Base-by-base conservation (phyloP, 805 yeast genomes). In the Metschnikowia santaceciliae region DNA sequence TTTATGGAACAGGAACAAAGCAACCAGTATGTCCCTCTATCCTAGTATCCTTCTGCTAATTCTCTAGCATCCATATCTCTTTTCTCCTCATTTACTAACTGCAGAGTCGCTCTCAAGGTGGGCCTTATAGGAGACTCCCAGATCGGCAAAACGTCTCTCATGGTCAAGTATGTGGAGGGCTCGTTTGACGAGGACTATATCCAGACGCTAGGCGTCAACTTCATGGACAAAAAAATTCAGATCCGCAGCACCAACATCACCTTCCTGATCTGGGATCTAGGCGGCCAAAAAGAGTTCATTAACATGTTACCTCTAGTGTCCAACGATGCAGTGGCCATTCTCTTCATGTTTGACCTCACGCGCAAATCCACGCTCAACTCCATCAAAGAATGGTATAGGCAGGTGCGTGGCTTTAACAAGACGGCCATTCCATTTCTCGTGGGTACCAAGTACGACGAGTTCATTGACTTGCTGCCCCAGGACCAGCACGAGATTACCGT, bases 111-210 rank as follows among this genome's bases (percentile, higher is more conserved):
- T 1, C 71, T 92, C 44, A 94, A 92, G 61, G 90, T 92, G 17
- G 98, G 97, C 2, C 80, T 92, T 43, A 82, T 92, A 46, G 99
- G 99, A 5, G 98, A 92, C 68, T 95, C 96, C 2, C 95, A 90
- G 62, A 90, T 91, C 5, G 99, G 99, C 4, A 92, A 92, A 64
- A 92, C 99, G 0, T 89, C 97, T 5, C 71, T 92, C 52, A 91
- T 92, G 98, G 96, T 91, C 22, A 90, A 92, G 64, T 92, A 91
- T 65, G 97, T 92, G n/a, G 97, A 92, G 63, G 95, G 95, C 49
- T 82, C 88, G 33, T 92, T 88, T 66, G 96, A 90, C 64, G 94
- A 89, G 62, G 90, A 86, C 54, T 92, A 92, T 64, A 89, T 91
- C 46, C 97, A 90, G 67, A 92, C 99, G 0, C 72, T 90, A 47